phyloP scores from a whole-genome alignment of 2,329 filamentous ascomycete species.

The Rutstroemia sp. region DNA sequence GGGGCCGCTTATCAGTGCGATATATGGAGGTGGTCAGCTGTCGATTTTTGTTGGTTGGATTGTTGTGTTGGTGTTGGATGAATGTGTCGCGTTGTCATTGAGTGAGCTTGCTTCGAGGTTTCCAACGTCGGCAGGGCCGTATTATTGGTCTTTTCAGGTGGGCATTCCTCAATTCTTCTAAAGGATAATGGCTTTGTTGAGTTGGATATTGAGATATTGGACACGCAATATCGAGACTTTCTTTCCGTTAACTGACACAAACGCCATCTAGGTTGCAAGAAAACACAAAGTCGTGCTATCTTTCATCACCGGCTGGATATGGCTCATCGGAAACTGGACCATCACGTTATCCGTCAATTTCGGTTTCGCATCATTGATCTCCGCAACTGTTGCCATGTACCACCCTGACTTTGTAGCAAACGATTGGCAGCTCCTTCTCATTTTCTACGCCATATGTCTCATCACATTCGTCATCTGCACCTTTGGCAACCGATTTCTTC shows the following conservation, averaged over 20 bases:
- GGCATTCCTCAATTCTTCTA: neutral
- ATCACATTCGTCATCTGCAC: slow-evolving; percentile 58
- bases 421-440: slow-evolving; percentile 60
- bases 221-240: neutral
- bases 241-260: neutral
- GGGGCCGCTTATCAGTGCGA: slow-evolving; percentile 25
- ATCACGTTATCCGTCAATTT: slow-evolving; percentile 81
- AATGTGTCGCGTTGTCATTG: slow-evolving; percentile 63
- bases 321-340: slow-evolving; percentile 72
- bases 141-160: slow-evolving; percentile 71
- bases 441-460: slow-evolving; percentile 63
- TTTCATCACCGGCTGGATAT: slow-evolving; percentile 70
- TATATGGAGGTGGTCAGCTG: slow-evolving; percentile 37
- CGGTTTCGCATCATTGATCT: slow-evolving; percentile 51
- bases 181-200: too few relatives aligned
- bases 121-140: slow-evolving; percentile 70
- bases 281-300: slow-evolving; percentile 55
- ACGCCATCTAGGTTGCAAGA: slow-evolving; percentile 40
- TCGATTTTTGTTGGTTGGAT: slow-evolving; percentile 52
- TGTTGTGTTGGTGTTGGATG: slow-evolving; percentile 43
- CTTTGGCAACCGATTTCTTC: slow-evolving; percentile 60
- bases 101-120: slow-evolving; percentile 71
- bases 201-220: neutral
- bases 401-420: slow-evolving; percentile 44
- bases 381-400: slow-evolving; percentile 45